These are phyloP conservation scores for Tetrapisispora phaffii DNA, from an alignment of 805 yeast genomes.

Conservation along the genomic window DNA sequence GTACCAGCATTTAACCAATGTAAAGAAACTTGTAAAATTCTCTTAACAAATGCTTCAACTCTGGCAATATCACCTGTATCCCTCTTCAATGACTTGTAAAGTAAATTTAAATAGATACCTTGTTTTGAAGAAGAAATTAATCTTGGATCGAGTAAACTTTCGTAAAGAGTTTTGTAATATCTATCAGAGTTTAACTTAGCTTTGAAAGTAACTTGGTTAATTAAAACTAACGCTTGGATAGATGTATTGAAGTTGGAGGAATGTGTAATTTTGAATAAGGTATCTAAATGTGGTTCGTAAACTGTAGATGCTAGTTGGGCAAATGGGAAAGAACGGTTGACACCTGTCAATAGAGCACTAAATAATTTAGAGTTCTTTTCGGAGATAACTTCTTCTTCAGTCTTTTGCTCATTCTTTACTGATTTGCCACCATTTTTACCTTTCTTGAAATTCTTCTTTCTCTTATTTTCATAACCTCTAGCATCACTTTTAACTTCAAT, in stretches of 20 bases:
- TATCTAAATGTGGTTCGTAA: constrained; percentile 68
- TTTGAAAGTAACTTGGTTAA: constrained; percentile 64
- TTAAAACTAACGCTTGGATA: constrained; percentile 80
- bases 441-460: constrained; percentile 67
- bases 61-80: constrained; percentile 52
- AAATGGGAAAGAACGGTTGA: constrained; percentile 93
- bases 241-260: constrained; percentile 90
- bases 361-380: constrained; percentile 80
- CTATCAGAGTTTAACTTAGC: constrained; percentile 54
- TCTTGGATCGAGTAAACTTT: constrained; percentile 77
- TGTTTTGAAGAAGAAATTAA: constrained; percentile 82
- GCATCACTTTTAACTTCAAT: constrained; percentile 30
- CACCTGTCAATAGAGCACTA: constrained; percentile 86
- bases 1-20: constrained; percentile 87
- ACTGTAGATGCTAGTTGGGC: constrained; percentile 62
- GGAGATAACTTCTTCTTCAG: constrained; percentile 54
- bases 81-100: constrained; percentile 71
- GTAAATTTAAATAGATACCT: constrained; percentile 77
- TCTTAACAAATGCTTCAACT: constrained; percentile 80
- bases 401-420: constrained; percentile 44
- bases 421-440: constrained; percentile 87
- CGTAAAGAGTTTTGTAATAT: constrained; percentile 81
- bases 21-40: constrained; percentile 75
- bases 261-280: constrained; percentile 83
- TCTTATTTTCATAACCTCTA: constrained; percentile 43